phyloP scores from a whole-genome alignment of 768 basidiomycete genomes.

The Xanthoconium stramineum region DNA sequence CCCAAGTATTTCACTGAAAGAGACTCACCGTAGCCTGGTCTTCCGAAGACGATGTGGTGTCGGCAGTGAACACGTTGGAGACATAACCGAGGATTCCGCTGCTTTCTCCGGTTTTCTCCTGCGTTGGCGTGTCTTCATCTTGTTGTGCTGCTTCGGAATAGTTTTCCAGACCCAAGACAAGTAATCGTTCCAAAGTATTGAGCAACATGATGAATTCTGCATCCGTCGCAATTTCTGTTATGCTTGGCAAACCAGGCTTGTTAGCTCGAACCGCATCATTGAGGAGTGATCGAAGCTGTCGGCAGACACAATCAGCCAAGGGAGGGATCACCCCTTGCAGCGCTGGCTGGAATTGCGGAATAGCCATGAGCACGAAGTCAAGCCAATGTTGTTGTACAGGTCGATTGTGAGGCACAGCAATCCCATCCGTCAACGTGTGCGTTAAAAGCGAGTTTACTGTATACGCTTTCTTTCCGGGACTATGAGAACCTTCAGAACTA shows the following conservation, averaged over 20 bases:
- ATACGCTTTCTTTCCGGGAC: conserved; percentile 35
- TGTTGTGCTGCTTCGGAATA: conserved; percentile 44
- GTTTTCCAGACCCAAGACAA: conserved; percentile 68
- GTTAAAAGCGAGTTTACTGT: conserved; percentile 69
- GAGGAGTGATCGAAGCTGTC: conserved; percentile 59
- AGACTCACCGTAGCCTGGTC: conserved; percentile 57
- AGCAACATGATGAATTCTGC: conserved; percentile 83
- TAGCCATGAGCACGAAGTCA: conserved; percentile 90
- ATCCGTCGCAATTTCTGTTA: conserved; percentile 59
- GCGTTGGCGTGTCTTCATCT: conserved; percentile 52
- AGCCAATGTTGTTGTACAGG: conserved; percentile 93
- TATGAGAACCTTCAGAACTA: conserved; percentile 34
- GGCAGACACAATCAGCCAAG: conserved; percentile 75
- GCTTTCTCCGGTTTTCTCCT: conserved; percentile 56
- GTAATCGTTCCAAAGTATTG: conserved; percentile 78
- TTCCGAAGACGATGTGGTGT: conserved; percentile 47
- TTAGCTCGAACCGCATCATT: conserved; percentile 51
- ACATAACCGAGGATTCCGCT: conserved; percentile 84
- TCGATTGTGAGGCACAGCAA: conserved; percentile 64
- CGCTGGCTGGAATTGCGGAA: conserved; percentile 78
- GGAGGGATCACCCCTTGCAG: conserved; percentile 66
- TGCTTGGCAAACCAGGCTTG: conserved; percentile 35
- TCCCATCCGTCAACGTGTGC: conserved; percentile 78
- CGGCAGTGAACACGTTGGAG: conserved; percentile 85
- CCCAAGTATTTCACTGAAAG: background rate